Conservation (phyloP, 768 basidiomycete species). For the Tricholoma saponaceum region DNA sequence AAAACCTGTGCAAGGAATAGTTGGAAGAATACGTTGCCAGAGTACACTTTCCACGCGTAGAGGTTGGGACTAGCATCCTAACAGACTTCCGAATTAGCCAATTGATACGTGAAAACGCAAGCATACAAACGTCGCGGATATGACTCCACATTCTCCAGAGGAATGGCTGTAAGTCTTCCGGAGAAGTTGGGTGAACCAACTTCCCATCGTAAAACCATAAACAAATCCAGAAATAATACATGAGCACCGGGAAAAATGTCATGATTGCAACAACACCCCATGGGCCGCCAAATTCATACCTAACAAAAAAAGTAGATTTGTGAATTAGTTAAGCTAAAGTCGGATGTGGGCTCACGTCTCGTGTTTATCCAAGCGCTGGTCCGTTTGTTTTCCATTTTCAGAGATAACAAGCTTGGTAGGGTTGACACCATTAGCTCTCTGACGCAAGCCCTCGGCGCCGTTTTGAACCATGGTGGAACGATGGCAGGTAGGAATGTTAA, state of each 20-base stretch:
- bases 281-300: constrained; percentile 97
- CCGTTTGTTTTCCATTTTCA: constrained; percentile 69
- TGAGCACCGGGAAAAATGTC: constrained; percentile 87
- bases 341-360: constrained; percentile 37
- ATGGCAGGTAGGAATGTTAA: background rate
- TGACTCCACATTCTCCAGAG: constrained; percentile 82
- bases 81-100: background rate
- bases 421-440: constrained; percentile 20
- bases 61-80: constrained; percentile 90
- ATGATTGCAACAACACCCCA: constrained; percentile 90
- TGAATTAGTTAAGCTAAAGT: background rate
- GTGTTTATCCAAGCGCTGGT: constrained; percentile 72
- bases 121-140: constrained; percentile 55
- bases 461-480: constrained; percentile 15
- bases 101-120: background rate
- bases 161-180: constrained; percentile 75
- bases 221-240: constrained; percentile 99
- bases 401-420: constrained; percentile 39
- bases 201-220: constrained; percentile 93
- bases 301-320: constrained; percentile 24
- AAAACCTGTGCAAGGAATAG: constrained; percentile 86
- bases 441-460: constrained; percentile 15
- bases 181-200: constrained; percentile 63
- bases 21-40: constrained; percentile 83
- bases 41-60: constrained; percentile 89